Evolutionary conservation across 108 stramenopile genomes (phyloP), one percentile per base, ranked within the genome.

Genomic region (Epithemia pelagica): DNA sequence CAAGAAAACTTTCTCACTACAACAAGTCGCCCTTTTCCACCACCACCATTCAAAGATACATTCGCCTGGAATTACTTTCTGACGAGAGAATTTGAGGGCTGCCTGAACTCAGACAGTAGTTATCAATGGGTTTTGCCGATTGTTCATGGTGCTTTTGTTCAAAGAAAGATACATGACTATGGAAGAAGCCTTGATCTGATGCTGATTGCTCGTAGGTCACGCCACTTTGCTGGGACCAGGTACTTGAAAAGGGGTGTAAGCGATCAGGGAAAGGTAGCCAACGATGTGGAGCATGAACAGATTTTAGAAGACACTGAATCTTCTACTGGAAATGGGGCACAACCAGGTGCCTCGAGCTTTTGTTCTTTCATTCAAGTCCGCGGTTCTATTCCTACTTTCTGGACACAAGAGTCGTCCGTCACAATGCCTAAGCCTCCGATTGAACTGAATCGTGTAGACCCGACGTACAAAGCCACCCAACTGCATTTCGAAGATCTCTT

Each of bases 391-490:
- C 99, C 99, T 20, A 97, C 94, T 2, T 97, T 82, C 70, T 99
- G 99, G 99, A 90, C 94, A 0, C 99, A 99, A 77, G 96, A 96
- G 65, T 87, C 86, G 24, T 83, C 78, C 51, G 86, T 97, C 15
- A 94, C 96, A 0, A 88, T 96, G 82, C 97, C 99, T 22, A 97
- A 97, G 62, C 99, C 99, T 0, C 97, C 96, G 21, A 99, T 99
- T 60, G 90, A 94, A 46, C 53, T 97, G 59, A 92, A 89, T 69
- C 79, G 96, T 32, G 92, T 96, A 23, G 98, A 98, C 72, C 95
- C 95, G 0, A 86, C 92, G 29, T 97, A 97, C 76, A 79, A 74
- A 21, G 95, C 97, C 28, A 97, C 97, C 19, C 90, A 93, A 58
- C 62, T 79, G 22, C 99, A 99, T 68, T 98, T 99, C 74, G 91